These are phyloP conservation scores for Gaillardinia entomophila DNA, from an alignment of 805 yeast genomes.

Conservation along the genomic window DNA sequence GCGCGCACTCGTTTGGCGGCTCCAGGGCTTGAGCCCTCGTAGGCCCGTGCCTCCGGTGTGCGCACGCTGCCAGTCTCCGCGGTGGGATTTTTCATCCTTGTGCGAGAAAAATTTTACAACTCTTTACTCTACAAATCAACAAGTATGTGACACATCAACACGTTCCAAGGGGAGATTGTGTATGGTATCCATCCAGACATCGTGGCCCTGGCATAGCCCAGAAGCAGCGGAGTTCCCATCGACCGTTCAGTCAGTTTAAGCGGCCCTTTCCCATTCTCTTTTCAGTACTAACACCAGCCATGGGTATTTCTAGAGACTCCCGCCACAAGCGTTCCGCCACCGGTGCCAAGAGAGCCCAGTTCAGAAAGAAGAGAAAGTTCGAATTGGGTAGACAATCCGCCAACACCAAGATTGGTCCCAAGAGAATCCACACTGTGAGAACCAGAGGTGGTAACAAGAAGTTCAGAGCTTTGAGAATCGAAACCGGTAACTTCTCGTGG, in stretches of 20 bases:
- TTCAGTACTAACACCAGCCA: constrained; percentile 38
- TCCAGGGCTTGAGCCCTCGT: too few species aligned
- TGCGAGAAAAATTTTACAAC: constrained; percentile 2
- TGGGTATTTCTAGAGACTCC: constrained; percentile 99
- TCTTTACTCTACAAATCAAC: constrained; percentile 1
- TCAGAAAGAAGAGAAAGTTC: constrained; percentile 99
- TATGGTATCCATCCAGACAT: too few species aligned
- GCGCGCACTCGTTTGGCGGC: too few species aligned
- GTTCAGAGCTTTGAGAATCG: constrained; percentile 99
- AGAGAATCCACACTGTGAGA: constrained; percentile 99
- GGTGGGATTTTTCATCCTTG: constrained; percentile 1
- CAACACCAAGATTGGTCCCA: constrained; percentile 97
- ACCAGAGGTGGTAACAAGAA: constrained; percentile 99
- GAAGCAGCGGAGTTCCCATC: too few species aligned
- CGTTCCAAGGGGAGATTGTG: too few species aligned
- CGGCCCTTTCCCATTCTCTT: too few species aligned
- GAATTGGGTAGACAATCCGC: constrained; percentile 99
- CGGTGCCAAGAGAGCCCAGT: constrained; percentile 99
- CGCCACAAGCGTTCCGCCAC: constrained; percentile 99
- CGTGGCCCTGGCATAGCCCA: too few species aligned
- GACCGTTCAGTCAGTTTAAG: too few species aligned
- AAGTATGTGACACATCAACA: constrained; percentile 5
- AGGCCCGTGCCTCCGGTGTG: too few species aligned
- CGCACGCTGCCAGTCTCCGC: background rate
- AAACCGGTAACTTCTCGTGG: constrained; percentile 99